These are phyloP conservation scores for Rostrohypoxylon terebratum DNA, from an alignment of 495 filamentous ascomycete species.

Conservation along the genomic window DNA sequence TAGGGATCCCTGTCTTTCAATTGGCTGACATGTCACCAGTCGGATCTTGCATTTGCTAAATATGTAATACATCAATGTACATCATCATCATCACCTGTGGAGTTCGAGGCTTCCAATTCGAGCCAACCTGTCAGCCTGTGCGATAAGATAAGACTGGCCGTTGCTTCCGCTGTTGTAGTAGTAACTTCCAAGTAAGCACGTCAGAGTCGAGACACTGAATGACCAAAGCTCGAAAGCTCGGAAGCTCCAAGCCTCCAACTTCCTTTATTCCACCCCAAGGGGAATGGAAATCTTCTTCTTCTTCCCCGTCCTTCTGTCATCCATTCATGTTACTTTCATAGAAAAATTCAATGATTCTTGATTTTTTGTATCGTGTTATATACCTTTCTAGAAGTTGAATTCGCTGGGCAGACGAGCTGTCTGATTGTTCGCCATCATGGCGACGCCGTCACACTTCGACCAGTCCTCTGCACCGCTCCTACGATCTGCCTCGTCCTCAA, in stretches of 20 bases:
- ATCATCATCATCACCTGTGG: neutral
- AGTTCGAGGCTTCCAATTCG: too few species aligned
- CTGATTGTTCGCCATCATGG: slow-evolving; percentile 23
- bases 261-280: slow-evolving; percentile 6
- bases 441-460: slow-evolving; percentile 36
- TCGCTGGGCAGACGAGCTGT: slow-evolving; percentile 19
- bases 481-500: slow-evolving; percentile 49
- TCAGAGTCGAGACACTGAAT: slow-evolving; percentile 15
- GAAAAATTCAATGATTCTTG: neutral
- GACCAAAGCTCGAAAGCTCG: slow-evolving; percentile 8
- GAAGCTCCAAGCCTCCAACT: neutral
- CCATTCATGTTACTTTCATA: neutral
- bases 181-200: too few species aligned
- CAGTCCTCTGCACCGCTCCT: slow-evolving; percentile 48
- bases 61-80: neutral
- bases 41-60: slow-evolving; percentile 1
- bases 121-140: neutral
- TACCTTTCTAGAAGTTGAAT: neutral
- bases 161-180: slow-evolving; percentile 18
- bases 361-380: slow-evolving; percentile 6
- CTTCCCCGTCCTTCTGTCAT: slow-evolving; percentile 19
- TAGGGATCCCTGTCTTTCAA: neutral
- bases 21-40: neutral
- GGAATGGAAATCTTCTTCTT: slow-evolving; percentile 28
- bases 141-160: slow-evolving; percentile 35